Evolutionary conservation across 1,139 yeast species (phyloP).

Genomic region (Debaryomyces coudertii): DNA sequence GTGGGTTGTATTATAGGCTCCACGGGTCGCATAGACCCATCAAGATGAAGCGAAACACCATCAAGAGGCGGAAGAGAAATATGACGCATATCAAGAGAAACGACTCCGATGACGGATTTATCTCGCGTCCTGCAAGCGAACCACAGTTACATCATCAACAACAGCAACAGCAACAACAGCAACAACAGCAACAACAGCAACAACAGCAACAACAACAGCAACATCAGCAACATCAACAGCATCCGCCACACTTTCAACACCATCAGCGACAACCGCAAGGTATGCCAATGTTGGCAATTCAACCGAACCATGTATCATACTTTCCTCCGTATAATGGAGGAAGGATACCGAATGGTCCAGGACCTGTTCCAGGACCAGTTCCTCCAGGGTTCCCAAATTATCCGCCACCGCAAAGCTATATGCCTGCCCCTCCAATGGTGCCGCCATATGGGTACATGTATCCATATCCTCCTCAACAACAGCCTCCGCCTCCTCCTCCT

Average conservation of each 20-base stretch:
- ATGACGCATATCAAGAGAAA: conserved; percentile 18
- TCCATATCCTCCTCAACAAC: conserved; percentile 7
- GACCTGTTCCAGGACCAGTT: conserved; percentile 51
- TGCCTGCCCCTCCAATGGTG: conserved; percentile 2
- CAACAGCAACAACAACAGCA: conserved; percentile 6
- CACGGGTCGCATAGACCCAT: conserved; percentile 83
- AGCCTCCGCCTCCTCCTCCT: conserved; percentile 32
- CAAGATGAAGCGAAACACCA: conserved; percentile 70
- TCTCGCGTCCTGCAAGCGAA: conserved; percentile 4
- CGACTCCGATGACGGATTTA: conserved; percentile 13
- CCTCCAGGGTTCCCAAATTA: conserved; percentile 26
- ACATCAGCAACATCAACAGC: conserved; percentile 11
- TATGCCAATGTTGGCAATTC: conserved; percentile 3
- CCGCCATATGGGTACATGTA: conserved; percentile 5
- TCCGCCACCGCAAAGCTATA: conserved; percentile 12
- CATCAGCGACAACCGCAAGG: not conserved
- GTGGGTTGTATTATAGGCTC: conserved; percentile 77
- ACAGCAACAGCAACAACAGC: not conserved
- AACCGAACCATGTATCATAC: conserved; percentile 19
- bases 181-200: conserved; percentile 7
- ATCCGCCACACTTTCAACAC: not conserved
- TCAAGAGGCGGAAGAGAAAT: conserved; percentile 71
- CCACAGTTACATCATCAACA: not conserved
- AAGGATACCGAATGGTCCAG: conserved; percentile 50
- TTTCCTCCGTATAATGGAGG: conserved; percentile 46